phyloP scores from a whole-genome alignment of 805 yeast genomes.

The Myxozyma udenii region DNA sequence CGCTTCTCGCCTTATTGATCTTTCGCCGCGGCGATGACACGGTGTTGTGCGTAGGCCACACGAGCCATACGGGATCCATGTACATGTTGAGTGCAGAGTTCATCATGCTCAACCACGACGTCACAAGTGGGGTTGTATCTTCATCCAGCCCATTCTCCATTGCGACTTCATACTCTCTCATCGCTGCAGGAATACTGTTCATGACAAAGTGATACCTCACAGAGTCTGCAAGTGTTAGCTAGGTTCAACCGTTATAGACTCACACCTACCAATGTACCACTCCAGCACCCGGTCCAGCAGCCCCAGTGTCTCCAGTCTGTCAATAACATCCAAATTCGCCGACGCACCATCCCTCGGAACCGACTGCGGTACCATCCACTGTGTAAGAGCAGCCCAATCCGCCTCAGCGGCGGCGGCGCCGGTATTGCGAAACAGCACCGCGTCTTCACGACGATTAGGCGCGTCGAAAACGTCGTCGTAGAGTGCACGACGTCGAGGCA shows the following conservation, averaged over 20 bases:
- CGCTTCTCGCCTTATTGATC: too few relatives aligned
- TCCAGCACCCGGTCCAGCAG: constrained; percentile 15
- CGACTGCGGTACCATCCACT: constrained; percentile 27
- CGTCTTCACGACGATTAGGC: constrained; percentile 12
- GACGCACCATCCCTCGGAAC: too few relatives aligned
- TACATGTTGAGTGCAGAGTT: constrained; percentile 23
- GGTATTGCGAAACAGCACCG: constrained; percentile 1
- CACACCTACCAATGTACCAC: constrained; percentile 25
- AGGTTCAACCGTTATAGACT: background rate
- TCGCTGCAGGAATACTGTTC: constrained; percentile 21
- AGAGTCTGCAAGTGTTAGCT: constrained; percentile 6
- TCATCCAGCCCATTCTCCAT: background rate
- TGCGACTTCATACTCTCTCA: background rate
- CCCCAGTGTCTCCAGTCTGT: too few relatives aligned
- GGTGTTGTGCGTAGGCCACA: constrained; percentile 1
- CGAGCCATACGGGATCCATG: constrained; percentile 13
- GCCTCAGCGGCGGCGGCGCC: constrained; percentile 3
- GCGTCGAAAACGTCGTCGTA: constrained; percentile 22
- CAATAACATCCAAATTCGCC: too few relatives aligned
- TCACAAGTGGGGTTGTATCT: background rate
- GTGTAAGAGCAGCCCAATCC: constrained; percentile 20
- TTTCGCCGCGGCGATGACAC: too few relatives aligned
- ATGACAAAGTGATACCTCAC: constrained; percentile 25
- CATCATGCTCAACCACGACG: constrained; percentile 5
- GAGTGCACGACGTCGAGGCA: too few relatives aligned